Percentiles rank a stretch among this genome's conserved stretches.
These are phyloP conservation scores for Pseudozyma tsukubaensis DNA, from an alignment of 1,284 basidiomycete genomes.

Conservation along the genomic window DNA sequence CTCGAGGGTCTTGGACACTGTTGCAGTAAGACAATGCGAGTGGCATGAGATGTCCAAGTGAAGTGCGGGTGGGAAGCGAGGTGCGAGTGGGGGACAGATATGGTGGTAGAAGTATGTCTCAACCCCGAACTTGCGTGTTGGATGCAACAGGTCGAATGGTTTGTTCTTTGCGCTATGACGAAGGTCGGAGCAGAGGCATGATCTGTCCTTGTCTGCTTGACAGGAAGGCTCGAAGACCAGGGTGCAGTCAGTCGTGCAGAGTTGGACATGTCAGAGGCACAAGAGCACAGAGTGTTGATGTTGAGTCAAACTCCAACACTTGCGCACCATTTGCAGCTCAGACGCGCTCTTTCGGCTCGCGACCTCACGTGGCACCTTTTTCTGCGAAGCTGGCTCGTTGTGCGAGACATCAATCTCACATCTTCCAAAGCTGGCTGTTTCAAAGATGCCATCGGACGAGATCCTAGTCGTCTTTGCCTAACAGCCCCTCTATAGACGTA, in stretches of 20 bases:
- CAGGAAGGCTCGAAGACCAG: constrained; percentile 1
- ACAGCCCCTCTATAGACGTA: no score
- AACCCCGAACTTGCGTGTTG: constrained; percentile 35
- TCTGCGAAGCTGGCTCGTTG: neutral
- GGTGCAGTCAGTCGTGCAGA: constrained; percentile 2
- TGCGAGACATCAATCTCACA: neutral
- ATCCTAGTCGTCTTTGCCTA: no score
- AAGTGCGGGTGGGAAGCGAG: neutral
- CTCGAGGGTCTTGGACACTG: neutral
- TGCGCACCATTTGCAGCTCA: constrained; percentile 13
- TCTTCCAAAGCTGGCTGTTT: no score
- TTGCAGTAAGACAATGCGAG: constrained; percentile 3
- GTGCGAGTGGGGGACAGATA: constrained; percentile 7
- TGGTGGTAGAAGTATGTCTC: constrained; percentile 43
- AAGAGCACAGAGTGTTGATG: constrained; percentile 42
- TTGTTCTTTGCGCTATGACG: constrained; percentile 5
- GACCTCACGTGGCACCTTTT: constrained; percentile 25
- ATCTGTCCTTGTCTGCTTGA: constrained; percentile 3
- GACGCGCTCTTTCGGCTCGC: constrained; percentile 7
- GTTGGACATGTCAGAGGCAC: neutral
- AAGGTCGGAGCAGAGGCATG: neutral
- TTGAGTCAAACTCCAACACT: constrained; percentile 36
- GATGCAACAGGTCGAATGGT: constrained; percentile 25
- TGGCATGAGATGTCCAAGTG: constrained; percentile 3
- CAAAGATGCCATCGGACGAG: no score